Evolutionary conservation across 1,139 yeast species (phyloP), one percentile per base, ranked within the genome.

Genomic region (Taphrina flavorubra): DNA sequence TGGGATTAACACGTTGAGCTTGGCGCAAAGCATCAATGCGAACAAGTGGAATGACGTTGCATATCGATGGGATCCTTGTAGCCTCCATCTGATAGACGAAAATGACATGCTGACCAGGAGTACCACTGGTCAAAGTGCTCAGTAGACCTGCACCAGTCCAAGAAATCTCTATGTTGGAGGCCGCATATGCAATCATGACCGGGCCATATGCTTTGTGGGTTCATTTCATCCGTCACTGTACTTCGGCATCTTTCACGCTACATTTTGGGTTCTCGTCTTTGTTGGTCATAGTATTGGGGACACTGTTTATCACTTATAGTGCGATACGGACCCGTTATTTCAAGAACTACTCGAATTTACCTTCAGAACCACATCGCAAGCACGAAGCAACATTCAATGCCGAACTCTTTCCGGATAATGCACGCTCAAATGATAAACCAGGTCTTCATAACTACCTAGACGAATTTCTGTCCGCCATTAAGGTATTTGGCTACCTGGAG

Each of bases 401-500:
- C 60, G 85, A 82, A 65, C 74, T 83, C 20, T 80, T 82, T 71
- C 71, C 81, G 31, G 82, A 79, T 62, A 72, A 79, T 2, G 76
- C 75, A 31, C 78, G 75, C 31, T 73, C 73, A n/a, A 80, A 78
- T 64, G 75, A 79, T 46, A 81, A 83, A 68, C 77, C 82, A 6
- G 79, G 83, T 10, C 77, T 81, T 53, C 78, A 83, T 0, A 84
- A 86, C 36, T 92, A 92, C 76, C 80, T 94, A 70, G 97, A 94
- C 76, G 97, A 92, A 70, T 94, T 94, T 74, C 79, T 94, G 62
- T 84, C 90, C 68, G 98, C 97, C 0, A 90, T 94, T 72, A 92
- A 91, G 78, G 90, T 94, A 20, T 94, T 94, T 79, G 99, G 99
- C 0, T 92, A 92, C 77, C 81, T 94, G 68, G 99, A 94, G 73